Percentiles rank a stretch among this genome's conserved stretches.
These are phyloP conservation scores for Aspergillus panamensis DNA, from an alignment of 495 filamentous ascomycete genomes.

Conservation along the genomic window DNA sequence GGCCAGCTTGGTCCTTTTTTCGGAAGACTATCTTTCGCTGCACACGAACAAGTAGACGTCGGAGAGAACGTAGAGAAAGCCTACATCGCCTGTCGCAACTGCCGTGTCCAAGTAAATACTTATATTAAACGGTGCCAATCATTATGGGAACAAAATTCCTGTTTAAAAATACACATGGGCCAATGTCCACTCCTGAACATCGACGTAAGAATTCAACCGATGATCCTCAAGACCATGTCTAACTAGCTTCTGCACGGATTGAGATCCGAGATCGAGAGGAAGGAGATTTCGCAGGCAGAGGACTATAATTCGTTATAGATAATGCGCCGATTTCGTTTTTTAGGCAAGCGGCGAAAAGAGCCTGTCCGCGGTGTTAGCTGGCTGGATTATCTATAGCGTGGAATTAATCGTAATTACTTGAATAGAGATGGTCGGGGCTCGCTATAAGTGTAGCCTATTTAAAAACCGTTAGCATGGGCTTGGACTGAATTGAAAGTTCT, in stretches of 20 bases:
- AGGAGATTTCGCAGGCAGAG: neutral
- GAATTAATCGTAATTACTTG: slow-evolving; percentile 54
- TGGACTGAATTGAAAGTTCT: neutral
- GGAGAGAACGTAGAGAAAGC: too few relatives aligned
- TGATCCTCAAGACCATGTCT: neutral
- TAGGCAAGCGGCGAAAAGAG: slow-evolving; percentile 68
- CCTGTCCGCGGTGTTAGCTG: slow-evolving; percentile 40
- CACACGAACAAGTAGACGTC: too few relatives aligned
- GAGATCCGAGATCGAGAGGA: neutral
- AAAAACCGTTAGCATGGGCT: slow-evolving; percentile 12
- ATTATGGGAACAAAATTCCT: slow-evolving; percentile 13
- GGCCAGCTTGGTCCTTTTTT: too few relatives aligned
- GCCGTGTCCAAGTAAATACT: neutral
- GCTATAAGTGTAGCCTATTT: slow-evolving; percentile 85
- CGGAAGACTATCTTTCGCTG: too few relatives aligned
- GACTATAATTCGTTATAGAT: neutral
- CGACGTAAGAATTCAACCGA: slow-evolving; percentile 4
- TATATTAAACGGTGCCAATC: slow-evolving; percentile 13
- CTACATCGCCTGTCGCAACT: too few relatives aligned
- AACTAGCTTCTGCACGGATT: neutral
- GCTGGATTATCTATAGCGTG: neutral
- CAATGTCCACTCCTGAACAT: slow-evolving; percentile 8
- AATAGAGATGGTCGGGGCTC: slow-evolving; percentile 89
- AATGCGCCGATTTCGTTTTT: slow-evolving; percentile 4
- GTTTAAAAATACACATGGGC: slow-evolving; percentile 23